Evolutionary conservation across 257 asterid genomes (phyloP).

Genomic region (Ballota nigra): DNA sequence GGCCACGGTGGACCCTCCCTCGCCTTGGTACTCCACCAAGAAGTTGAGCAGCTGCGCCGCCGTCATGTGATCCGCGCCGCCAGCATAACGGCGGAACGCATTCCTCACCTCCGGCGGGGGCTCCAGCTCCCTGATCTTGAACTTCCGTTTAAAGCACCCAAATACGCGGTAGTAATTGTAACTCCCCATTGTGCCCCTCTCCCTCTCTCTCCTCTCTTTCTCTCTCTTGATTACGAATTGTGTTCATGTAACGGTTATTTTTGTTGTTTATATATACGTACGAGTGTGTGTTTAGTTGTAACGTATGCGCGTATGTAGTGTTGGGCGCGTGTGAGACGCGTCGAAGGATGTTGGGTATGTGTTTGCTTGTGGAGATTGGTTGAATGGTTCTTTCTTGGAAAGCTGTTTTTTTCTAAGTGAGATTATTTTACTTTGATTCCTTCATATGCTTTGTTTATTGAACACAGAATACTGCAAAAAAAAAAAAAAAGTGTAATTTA

Average conservation of each 20-base stretch:
- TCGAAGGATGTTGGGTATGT: too few relatives aligned
- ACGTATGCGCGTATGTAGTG: background rate
- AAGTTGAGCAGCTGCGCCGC: constrained; percentile 55
- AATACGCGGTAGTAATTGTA: constrained; percentile 65
- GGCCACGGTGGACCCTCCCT: constrained; percentile 36
- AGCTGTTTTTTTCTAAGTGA: background rate
- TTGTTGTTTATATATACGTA: background rate
- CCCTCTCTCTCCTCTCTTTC: constrained; percentile 2
- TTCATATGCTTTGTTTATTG: too few relatives aligned
- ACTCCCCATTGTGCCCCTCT: constrained; percentile 46
- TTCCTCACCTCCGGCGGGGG: constrained; percentile 74
- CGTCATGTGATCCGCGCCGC: constrained; percentile 47
- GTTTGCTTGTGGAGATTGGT: background rate
- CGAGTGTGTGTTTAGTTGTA: too few relatives aligned
- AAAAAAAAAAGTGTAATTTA: too few relatives aligned
- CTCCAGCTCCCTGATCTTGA: constrained; percentile 64
- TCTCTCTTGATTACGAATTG: background rate
- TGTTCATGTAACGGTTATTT: too few relatives aligned
- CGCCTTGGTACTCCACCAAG: constrained; percentile 60
- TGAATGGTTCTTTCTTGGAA: constrained; percentile 28
- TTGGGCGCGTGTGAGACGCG: constrained; percentile 10
- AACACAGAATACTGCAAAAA: too few relatives aligned
- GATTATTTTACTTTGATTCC: background rate
- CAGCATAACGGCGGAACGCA: constrained; percentile 48
- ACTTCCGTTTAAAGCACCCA: constrained; percentile 72